Base-by-base conservation (phyloP, 306 rosid species). In the Fragaria iinumae region DNA sequence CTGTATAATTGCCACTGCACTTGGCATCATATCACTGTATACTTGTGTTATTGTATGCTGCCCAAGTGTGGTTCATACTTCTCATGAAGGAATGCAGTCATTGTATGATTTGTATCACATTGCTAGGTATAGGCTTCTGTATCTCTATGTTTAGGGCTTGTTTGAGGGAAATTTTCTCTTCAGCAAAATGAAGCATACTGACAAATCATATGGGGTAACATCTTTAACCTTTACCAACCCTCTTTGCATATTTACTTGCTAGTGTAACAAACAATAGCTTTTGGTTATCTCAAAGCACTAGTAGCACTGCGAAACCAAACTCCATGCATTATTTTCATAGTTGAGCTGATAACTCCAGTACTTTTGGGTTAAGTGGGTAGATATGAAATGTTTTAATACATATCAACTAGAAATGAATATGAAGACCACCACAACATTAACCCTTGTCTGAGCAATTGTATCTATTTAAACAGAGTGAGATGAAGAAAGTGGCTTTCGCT, bases 401-500 rank as follows among this genome's bases (percentile, higher is more conserved):
- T 27, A 27, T 14, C 1, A 44, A 68, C 38, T 44, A 68, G 29
- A 43, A 9, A 43, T 8, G 47, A 43, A 50, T 50, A 16, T 17
- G 56, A 17, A 50, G 32, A 60, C 3, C 38, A 11, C 20, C 8
- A 44, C 4, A 8, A 5, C 16, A 21, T 23, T 23, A 44, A 44
- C 71, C 11, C 17, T 68, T 8, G 75, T 10, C 62, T 49, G 17
- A 17, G 18, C 13, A 4, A 62, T 12, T 5, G 18, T 5, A 23
- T 66, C 74, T 45, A 66, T 17, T 20, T 59, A 80, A 41, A 13
- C 64, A 52, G 21, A 63, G 74, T 59, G 36, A 70, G 39, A 52
- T 79, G 74, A 6, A 55, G 41, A 63, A 66, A 79, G 32, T 53
- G 56, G 25, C 68, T 75, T 49, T 79, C 77, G 11, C 77, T 47